These are phyloP conservation scores for Hippophae tibetana DNA, from an alignment of 306 rosid genomes.

Conservation along the genomic window DNA sequence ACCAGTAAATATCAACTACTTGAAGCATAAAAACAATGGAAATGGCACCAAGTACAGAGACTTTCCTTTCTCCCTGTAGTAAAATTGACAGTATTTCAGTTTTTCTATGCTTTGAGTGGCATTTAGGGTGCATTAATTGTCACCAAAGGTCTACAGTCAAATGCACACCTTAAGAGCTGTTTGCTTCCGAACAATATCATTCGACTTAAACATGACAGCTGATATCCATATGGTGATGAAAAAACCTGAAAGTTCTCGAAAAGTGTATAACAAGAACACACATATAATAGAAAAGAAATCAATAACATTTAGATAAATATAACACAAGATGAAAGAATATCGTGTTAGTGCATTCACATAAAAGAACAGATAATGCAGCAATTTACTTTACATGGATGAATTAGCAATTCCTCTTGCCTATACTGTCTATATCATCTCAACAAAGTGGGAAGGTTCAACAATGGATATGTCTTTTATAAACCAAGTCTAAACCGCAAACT, in stretches of 20 bases:
- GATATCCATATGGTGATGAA: constrained; percentile 71
- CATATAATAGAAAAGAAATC: constrained; percentile 9
- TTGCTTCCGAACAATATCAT: constrained; percentile 79
- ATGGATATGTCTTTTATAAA: too few species aligned
- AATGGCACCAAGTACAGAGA: constrained; percentile 39
- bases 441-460: too few species aligned
- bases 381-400: too few species aligned
- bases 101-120: constrained; percentile 5
- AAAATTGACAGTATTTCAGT: constrained; percentile 23
- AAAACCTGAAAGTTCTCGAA: constrained; percentile 53
- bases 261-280: not conserved
- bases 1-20: constrained; percentile 67
- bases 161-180: constrained; percentile 76
- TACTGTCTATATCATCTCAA: too few species aligned
- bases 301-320: constrained; percentile 5
- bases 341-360: constrained; percentile 10
- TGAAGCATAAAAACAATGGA: constrained; percentile 54
- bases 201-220: constrained; percentile 84
- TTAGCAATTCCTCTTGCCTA: too few species aligned
- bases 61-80: constrained; percentile 79
- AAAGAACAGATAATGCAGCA: not conserved
- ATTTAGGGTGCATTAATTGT: not conserved
- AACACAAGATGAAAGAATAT: constrained; percentile 12
- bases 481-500: too few species aligned
- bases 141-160: constrained; percentile 8